phyloP scores from a whole-genome alignment of 257 asterid genomes.

The Nemophila menziesii region DNA sequence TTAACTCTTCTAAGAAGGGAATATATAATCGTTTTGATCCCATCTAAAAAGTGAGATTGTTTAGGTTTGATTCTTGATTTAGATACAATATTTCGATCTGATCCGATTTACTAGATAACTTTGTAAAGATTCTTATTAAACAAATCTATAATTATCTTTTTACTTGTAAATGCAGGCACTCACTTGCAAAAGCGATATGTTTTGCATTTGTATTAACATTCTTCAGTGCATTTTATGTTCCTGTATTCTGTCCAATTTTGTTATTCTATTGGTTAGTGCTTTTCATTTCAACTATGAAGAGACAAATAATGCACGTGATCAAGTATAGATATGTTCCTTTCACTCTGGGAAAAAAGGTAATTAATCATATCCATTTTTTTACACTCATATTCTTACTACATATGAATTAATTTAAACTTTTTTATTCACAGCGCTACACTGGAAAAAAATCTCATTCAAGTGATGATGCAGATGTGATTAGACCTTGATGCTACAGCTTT shows the following conservation, averaged over 20 bases:
- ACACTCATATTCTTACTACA: too few species aligned
- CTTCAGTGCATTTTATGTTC: constrained; percentile 92
- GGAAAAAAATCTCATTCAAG: too few species aligned
- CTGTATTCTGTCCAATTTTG: constrained; percentile 97
- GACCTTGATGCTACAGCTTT: too few species aligned
- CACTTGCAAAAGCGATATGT: constrained; percentile 68
- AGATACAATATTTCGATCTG: too few species aligned
- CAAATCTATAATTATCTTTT: constrained; percentile 5
- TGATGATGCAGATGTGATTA: too few species aligned
- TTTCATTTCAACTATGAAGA: constrained; percentile 83
- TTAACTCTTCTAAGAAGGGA: background rate
- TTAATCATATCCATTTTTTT: background rate
- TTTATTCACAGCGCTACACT: too few species aligned
- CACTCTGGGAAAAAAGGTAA: constrained; percentile 91
- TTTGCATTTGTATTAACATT: constrained; percentile 75
- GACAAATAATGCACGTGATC: constrained; percentile 97
- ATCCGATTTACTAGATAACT: too few species aligned
- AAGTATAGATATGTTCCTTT: constrained; percentile 88
- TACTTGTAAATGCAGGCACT: constrained; percentile 47
- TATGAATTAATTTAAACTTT: too few species aligned
- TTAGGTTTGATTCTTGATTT: background rate
- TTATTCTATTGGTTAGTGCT: constrained; percentile 85
- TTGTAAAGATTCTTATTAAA: background rate
- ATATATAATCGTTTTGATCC: background rate
- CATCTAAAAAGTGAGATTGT: too few species aligned